Evolutionary conservation across 768 basidiomycete genomes (phyloP), one percentile per base, ranked within the genome.

Genomic region (Crassisporium funariophilum): DNA sequence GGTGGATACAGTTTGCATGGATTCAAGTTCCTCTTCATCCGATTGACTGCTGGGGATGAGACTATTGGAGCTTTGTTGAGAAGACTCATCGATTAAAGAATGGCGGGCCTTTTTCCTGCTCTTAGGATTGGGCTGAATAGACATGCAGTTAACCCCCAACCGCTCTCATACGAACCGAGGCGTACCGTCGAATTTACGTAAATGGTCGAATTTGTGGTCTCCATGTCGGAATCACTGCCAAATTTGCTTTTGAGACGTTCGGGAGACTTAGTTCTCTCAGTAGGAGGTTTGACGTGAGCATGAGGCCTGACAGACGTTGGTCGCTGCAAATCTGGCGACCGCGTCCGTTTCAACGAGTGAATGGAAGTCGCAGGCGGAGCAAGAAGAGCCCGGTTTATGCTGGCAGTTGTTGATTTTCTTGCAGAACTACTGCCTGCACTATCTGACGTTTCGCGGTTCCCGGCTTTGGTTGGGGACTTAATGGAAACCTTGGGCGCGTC

Each of bases 1-100:
- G n/a, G n/a, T n/a, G n/a, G n/a, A n/a, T n/a, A n/a, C n/a, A n/a
- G n/a, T n/a, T n/a, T 29, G 7, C 27, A 29, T n/a, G 35, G 41
- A 31, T 44, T 20, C 12, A 23, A 84, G 65, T 52, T 86, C 84
- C 36, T 74, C 67, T 58, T 86, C 86, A 51, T 84, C 81, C 38
- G 83, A 84, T 60, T 84, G 80, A 53, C 84, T 86, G 37, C 82
- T 85, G 16, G 79, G 82, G 6, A 86, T 69, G 15, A 79, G 57
- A 22, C 72, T 66, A 19, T 61, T 59, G 34, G 52, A 22, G 48
- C 37, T 37, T 8, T 22, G 25, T 37, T 23, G 45, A 41, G 52
- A 63, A 36, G 57, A 50, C 1, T 56, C 59, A 21, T 59, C 54
- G 5, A 73, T 67, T 17, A 71, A 56, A 1, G 68, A 68, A 20